These are phyloP conservation scores for Ormosia semicastrata DNA, from an alignment of 306 rosid genomes.

Conservation along the genomic window DNA sequence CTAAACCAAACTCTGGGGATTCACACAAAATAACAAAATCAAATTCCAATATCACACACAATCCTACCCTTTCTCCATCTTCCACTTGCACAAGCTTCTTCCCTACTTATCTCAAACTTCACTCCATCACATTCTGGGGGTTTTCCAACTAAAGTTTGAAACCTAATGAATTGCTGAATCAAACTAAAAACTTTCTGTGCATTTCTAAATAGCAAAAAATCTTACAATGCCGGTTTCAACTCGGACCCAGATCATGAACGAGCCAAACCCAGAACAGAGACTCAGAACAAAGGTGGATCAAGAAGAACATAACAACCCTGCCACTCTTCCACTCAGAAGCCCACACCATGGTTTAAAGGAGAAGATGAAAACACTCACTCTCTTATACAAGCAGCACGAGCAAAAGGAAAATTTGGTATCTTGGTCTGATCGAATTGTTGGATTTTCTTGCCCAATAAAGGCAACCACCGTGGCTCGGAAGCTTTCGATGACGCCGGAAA, in stretches of 20 bases:
- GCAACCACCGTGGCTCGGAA: conserved; percentile 55
- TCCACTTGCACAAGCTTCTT: no score
- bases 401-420: conserved; percentile 61
- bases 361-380: conserved; percentile 78
- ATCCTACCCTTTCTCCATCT: no score
- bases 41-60: no score
- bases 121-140: no score
- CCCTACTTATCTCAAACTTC: no score
- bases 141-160: neutral
- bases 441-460: conserved; percentile 63
- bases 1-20: no score
- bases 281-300: conserved; percentile 30
- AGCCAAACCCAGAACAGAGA: conserved; percentile 4
- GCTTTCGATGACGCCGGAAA: conserved; percentile 40
- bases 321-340: conserved; percentile 33
- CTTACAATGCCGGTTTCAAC: conserved; percentile 75
- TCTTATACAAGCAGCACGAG: conserved; percentile 82
- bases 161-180: neutral
- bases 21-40: no score
- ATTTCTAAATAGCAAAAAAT: conserved; percentile 32
- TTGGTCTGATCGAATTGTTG: conserved; percentile 55
- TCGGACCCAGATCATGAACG: conserved; percentile 48
- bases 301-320: conserved; percentile 3
- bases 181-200: conserved; percentile 23
- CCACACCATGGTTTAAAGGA: conserved; percentile 91